Evolutionary conservation across 2,329 filamentous ascomycete species (phyloP).

Genomic region (Verticillium nonalfalfae): DNA sequence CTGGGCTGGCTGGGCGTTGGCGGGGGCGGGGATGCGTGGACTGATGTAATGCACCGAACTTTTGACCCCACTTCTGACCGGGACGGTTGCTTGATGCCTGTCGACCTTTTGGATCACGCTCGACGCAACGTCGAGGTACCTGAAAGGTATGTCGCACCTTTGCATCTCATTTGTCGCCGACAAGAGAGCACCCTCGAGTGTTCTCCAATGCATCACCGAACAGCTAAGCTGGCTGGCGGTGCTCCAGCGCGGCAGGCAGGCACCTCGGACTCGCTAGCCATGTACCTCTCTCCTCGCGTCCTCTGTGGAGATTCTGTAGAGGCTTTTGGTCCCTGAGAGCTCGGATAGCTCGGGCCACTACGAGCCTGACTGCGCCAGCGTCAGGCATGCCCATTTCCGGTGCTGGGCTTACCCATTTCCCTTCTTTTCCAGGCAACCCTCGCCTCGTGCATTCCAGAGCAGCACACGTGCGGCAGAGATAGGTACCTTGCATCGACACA

Average conservation of each 20-base stretch:
- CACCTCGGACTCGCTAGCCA: background rate
- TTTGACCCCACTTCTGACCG: background rate
- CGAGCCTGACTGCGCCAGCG: background rate
- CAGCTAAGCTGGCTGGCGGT: too few species aligned
- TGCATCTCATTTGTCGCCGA: too few species aligned
- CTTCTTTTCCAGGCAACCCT: background rate
- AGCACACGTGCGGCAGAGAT: too few species aligned
- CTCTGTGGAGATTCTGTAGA: background rate
- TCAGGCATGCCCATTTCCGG: too few species aligned
- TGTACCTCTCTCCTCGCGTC: background rate
- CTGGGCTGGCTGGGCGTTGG: background rate
- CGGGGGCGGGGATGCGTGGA: background rate
- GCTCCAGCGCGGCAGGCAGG: too few species aligned
- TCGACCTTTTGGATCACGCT: too few species aligned
- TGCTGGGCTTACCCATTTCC: background rate
- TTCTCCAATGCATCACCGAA: too few species aligned
- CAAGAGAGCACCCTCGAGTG: too few species aligned
- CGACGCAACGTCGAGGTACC: too few species aligned
- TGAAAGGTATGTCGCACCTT: too few species aligned
- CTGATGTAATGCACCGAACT: background rate
- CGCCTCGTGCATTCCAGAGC: background rate
- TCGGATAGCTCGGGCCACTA: background rate
- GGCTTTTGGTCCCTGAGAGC: background rate
- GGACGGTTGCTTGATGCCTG: background rate
- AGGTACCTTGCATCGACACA: background rate